Percentiles rank a stretch among this genome's conserved stretches.
These are phyloP conservation scores for Pseudodiploospora longispora DNA, from an alignment of 2,329 filamentous ascomycete genomes.

Conservation along the genomic window DNA sequence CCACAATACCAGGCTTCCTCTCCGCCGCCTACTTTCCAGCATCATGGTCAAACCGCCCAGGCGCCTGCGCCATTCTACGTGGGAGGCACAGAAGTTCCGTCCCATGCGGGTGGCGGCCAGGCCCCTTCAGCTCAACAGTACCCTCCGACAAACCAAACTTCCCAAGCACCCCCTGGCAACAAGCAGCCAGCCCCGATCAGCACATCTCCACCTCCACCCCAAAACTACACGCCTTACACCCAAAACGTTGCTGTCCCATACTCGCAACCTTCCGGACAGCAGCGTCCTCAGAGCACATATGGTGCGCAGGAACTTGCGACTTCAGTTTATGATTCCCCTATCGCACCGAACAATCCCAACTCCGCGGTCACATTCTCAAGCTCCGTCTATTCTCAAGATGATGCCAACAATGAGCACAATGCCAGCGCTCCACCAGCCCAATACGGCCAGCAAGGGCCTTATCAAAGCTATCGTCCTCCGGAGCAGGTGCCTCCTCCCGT, in stretches of 20 bases:
- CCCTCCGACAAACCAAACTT: constrained; percentile 43
- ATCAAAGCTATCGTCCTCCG: constrained; percentile 33
- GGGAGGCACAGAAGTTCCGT: constrained; percentile 47
- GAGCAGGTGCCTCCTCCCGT: constrained; percentile 33
- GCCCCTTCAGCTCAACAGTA: constrained; percentile 36
- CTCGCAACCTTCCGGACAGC: constrained; percentile 34
- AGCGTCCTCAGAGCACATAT: constrained; percentile 59
- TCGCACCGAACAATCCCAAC: constrained; percentile 43
- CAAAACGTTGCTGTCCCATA: constrained; percentile 28
- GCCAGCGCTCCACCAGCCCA: constrained; percentile 18
- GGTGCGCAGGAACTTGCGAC: constrained; percentile 72
- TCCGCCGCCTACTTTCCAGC: constrained; percentile 49
- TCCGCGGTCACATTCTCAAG: constrained; percentile 36
- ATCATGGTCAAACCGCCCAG: constrained; percentile 35
- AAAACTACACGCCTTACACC: constrained; percentile 35
- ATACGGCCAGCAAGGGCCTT: constrained; percentile 28
- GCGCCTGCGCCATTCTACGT: constrained; percentile 53
- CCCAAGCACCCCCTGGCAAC: constrained; percentile 38
- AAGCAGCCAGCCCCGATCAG: constrained; percentile 43
- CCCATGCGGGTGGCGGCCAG: constrained; percentile 22
- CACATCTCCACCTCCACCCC: constrained; percentile 43
- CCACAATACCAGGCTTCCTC: constrained; percentile 39
- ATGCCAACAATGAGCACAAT: constrained; percentile 23
- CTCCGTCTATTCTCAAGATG: constrained; percentile 42
- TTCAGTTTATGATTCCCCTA: constrained; percentile 67